Evolutionary conservation across 2,329 filamentous ascomycete species (phyloP), one percentile per base, ranked within the genome.

Genomic region (Beauveria brongniartii): DNA sequence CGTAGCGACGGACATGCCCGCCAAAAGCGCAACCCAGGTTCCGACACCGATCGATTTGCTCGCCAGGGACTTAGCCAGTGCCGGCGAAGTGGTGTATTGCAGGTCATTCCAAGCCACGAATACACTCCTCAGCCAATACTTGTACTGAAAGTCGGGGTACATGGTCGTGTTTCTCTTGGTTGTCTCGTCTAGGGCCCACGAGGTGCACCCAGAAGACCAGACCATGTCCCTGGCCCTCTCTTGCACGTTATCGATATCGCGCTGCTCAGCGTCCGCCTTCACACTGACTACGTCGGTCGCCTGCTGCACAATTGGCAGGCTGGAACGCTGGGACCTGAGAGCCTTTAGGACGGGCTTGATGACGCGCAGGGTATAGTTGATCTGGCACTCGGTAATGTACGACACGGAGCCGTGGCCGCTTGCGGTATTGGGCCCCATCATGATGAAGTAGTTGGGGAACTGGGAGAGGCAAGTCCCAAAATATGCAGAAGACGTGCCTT

Each of bases 61-160:
- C 43, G 43, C 43, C 43, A 24, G 18, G 1, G 43, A 46, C 43
- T 46, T 10, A 8, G n/a, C 43, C 18, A 46, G 20, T 8, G n/a
- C 20, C 20, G 43, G 18, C 2, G 43, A 46, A 10, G 43, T 46
- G n/a, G 43, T 20, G 12, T n/a, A 46, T 10, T 46, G 7, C 18
- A 75, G 48, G 24, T 79, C 76, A 2, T 63, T 61, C 66, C 68
- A 73, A 1, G 68, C 67, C 46, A 77, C 70, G 58, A 80, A 80
- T 1, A 82, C 64, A 58, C 77, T 81, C 16, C 79, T 67, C 20
- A 74, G 58, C 78, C 79, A 82, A 62, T 75, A 81, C 56, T 71
- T 69, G 60, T 74, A 80, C 66, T 81, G 78, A 72, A 75, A 81
- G 53, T 80, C 77, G 0, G 79, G 80, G 64, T 80, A 82, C 73